Conservation (phyloP, 2,329 filamentous ascomycete species). For the Claviceps digitariae region DNA sequence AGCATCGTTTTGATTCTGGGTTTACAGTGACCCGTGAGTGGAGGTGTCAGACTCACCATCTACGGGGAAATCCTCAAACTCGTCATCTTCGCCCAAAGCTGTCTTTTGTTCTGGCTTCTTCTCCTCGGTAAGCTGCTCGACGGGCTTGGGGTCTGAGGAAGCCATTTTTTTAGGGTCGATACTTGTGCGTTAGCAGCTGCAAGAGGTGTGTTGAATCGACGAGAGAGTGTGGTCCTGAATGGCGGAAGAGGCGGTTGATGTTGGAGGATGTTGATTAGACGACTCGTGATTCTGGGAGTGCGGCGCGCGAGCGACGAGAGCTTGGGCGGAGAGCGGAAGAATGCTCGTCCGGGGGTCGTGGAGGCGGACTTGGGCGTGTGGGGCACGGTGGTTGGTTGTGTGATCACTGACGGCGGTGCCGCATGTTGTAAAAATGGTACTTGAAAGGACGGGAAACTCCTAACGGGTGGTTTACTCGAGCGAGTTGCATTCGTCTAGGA, state of each 20-base stretch:
- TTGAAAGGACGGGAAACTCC: no score
- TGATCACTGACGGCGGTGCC: not conserved
- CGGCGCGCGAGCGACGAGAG: not conserved
- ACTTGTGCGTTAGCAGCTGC: not conserved
- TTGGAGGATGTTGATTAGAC: not conserved
- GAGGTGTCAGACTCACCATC: constrained; percentile 50
- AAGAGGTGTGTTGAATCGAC: not conserved
- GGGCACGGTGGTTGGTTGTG: not conserved
- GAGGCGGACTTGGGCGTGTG: not conserved
- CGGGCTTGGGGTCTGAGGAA: constrained; percentile 13
- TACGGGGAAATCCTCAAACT: constrained; percentile 97
- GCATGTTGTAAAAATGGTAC: no score
- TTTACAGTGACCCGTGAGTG: not conserved
- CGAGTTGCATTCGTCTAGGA: no score
- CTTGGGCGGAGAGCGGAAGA: not conserved
- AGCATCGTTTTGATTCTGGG: no score
- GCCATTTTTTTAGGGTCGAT: constrained; percentile 3
- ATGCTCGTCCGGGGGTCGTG: not conserved
- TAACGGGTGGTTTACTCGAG: no score
- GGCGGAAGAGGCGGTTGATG: not conserved
- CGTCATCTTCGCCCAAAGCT: constrained; percentile 88
- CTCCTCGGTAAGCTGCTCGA: constrained; percentile 17
- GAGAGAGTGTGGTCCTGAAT: not conserved
- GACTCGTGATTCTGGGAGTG: not conserved
- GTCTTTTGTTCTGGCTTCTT: constrained; percentile 33